Conservation (phyloP, 768 basidiomycete species). For the Lactarius evosmus region DNA sequence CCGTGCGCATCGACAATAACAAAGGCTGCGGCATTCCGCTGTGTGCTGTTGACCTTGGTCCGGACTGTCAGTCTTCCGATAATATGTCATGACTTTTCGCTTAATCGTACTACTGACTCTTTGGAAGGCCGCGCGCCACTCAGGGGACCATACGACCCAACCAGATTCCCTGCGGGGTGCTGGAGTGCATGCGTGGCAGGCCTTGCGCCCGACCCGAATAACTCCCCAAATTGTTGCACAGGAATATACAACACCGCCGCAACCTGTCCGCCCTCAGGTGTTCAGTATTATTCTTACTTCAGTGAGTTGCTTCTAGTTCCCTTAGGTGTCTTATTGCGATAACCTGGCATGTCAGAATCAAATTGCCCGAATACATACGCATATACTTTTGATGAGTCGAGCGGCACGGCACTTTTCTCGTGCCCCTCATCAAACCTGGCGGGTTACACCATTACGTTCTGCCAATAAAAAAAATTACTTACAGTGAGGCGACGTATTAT, state of each 20-base stretch:
- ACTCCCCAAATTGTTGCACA: conserved; percentile 65
- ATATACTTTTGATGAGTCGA: conserved; percentile 50
- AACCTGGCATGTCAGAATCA: conserved; percentile 33
- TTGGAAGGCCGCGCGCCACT: conserved; percentile 35
- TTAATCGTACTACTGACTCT: neutral
- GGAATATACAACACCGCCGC: conserved; percentile 49
- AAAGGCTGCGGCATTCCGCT: conserved; percentile 35
- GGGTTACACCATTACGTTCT: conserved; percentile 47
- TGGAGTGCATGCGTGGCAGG: conserved; percentile 43
- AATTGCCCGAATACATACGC: conserved; percentile 48
- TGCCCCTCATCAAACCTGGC: conserved; percentile 38
- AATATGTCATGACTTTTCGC: neutral
- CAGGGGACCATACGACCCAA: conserved; percentile 37
- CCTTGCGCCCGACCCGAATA: conserved; percentile 40
- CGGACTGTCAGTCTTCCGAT: conserved; percentile 30
- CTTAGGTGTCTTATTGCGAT: neutral
- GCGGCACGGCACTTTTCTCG: conserved; percentile 45
- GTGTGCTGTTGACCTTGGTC: conserved; percentile 40
- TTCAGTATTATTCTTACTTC: too few species aligned
- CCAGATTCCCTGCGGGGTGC: conserved; percentile 42
- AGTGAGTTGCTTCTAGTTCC: conserved; percentile 32
- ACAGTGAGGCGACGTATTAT: too few species aligned
- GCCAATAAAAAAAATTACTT: conserved; percentile 35
- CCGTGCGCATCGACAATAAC: conserved; percentile 36
- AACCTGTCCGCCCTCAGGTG: too few species aligned